Conservation (phyloP, 2,329 filamentous ascomycete genomes). For the Ploettnerulaceae sp. region DNA sequence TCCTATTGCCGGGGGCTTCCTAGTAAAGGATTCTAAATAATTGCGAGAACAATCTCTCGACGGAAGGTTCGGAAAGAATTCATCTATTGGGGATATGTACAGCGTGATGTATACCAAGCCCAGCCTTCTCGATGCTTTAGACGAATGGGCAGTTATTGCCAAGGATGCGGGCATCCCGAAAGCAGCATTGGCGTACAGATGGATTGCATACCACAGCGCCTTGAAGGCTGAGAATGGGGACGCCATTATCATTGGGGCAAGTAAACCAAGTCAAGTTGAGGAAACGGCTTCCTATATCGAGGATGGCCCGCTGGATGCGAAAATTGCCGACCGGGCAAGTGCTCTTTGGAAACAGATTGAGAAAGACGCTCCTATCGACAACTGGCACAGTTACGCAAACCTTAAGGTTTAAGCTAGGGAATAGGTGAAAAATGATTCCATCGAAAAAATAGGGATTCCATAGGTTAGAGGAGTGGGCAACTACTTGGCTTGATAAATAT, state of each 20-base stretch:
- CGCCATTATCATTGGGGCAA: constrained; percentile 32
- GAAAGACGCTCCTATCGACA: constrained; percentile 27
- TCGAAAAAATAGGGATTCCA: too few relatives aligned
- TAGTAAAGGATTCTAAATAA: constrained; percentile 36
- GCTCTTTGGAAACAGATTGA: constrained; percentile 28
- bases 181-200: constrained; percentile 36
- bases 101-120: constrained; percentile 18
- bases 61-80: constrained; percentile 26
- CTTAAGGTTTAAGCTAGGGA: not conserved
- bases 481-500: too few relatives aligned
- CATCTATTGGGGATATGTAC: constrained; percentile 23
- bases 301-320: constrained; percentile 23
- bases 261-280: constrained; percentile 22
- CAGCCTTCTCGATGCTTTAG: constrained; percentile 24
- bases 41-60: constrained; percentile 10
- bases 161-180: constrained; percentile 31
- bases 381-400: constrained; percentile 8
- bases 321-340: constrained; percentile 18
- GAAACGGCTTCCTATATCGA: constrained; percentile 21
- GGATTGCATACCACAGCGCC: constrained; percentile 33
- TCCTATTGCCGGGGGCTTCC: constrained; percentile 58
- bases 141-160: constrained; percentile 31
- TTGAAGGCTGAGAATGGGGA: constrained; percentile 30
- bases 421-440: too few relatives aligned
- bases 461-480: too few relatives aligned